Base-by-base conservation (phyloP, 1,284 basidiomycete species). In the Thecaphora thlaspeos region DNA sequence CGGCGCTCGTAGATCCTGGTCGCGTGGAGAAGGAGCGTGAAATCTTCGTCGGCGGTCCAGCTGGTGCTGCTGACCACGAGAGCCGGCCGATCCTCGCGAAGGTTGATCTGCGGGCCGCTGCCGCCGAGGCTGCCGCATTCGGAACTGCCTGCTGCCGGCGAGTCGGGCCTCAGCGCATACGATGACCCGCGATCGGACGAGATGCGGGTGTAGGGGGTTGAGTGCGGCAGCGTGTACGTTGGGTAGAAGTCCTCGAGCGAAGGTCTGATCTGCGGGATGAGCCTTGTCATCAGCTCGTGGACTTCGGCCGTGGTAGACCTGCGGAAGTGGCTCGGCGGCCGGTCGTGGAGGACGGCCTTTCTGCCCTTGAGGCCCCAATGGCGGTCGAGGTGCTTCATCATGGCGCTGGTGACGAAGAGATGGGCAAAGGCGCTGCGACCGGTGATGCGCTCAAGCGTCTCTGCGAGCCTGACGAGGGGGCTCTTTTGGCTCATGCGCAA, bases 31-130 rank as follows among this genome's bases (percentile, higher is more conserved):
- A 99, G 83, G 40, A 95, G 83, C 3, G 83, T 81, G 64, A 99
- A 97, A 77, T 98, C 92, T 79, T 99, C 95, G 74, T 99, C 95
- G 8, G 90, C 86, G 0, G 95, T 98, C 94, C 95, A 98, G 11
- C 89, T 91, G 0, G 95, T 99, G 66, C 90, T 91, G 23, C 89
- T 91, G 19, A 99, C 87, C 19, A 97, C 71, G 3, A 98, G 80
- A 0, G 90, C 92, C 2, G 91, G 90, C 55, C 93, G 83, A 36
- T 73, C 70, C 4, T 48, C 15, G 17, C 71, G 37, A 51, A 46
- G 48, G 15, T 51, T 41, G 21, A 24, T 19, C 11, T 28, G 26
- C 14, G 14, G 18, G 8, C 36, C 7, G 7, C 17, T 15, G 14
- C 17, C 36, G 40, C 40, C 18, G 39, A 9, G 10, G 23, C 15